Conservation (phyloP, 1,284 basidiomycete genomes). For the Cutaneotrichosporon sp. region DNA sequence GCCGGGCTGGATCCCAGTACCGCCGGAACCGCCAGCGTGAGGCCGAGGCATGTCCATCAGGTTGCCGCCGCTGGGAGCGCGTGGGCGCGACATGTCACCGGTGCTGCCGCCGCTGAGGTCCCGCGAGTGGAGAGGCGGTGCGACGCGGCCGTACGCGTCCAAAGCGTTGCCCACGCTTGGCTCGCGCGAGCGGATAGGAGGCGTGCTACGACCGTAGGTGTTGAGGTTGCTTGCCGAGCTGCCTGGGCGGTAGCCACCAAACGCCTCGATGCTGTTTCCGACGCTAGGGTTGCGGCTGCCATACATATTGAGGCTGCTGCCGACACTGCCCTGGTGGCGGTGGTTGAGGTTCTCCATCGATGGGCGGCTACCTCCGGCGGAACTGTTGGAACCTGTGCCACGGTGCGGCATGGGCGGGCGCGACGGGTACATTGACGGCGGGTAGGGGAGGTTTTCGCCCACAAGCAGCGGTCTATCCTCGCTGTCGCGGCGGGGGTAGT, state of each 20-base stretch:
- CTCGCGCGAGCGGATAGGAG: too few relatives aligned
- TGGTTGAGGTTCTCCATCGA: background rate
- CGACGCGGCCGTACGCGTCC: too few relatives aligned
- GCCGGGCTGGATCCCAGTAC: too few relatives aligned
- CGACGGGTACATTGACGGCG: background rate
- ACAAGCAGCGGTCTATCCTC: background rate
- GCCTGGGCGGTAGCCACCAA: background rate
- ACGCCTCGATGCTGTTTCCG: constrained; percentile 1
- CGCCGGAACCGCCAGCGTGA: too few relatives aligned
- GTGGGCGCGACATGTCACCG: background rate
- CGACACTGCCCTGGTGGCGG: background rate
- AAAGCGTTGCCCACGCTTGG: too few relatives aligned
- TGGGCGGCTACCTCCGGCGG: background rate
- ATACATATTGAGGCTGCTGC: background rate
- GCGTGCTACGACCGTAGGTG: too few relatives aligned
- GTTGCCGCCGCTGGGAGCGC: background rate
- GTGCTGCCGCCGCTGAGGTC: constrained; percentile 1
- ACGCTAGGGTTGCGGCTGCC: background rate
- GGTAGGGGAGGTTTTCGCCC: constrained; percentile 2
- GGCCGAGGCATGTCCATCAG: background rate
- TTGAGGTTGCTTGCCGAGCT: too few relatives aligned
- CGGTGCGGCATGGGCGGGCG: background rate
- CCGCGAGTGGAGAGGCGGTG: background rate
- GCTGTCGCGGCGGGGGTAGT: background rate
- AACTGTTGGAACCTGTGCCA: background rate